A percentile compares a stretch with the other conserved stretches of the same genome.
Evolutionary conservation across 2,329 filamentous ascomycete species (phyloP).

Genomic region (Colletotrichum sp.): DNA sequence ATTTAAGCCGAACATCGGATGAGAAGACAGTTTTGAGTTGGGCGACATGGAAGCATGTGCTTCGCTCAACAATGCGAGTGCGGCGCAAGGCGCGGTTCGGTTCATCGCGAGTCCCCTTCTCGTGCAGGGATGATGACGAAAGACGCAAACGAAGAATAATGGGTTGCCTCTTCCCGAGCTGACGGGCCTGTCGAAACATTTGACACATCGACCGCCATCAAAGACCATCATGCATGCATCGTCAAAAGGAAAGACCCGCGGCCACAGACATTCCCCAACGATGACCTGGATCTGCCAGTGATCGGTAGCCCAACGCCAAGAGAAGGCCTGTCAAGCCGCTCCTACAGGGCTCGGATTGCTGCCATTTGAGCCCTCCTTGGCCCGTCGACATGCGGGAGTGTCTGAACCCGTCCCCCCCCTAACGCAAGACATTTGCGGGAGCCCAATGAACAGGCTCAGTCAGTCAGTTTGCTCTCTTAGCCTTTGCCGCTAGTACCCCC

Average conservation of each 20-base stretch:
- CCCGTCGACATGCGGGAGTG: not conserved
- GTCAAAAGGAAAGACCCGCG: not conserved
- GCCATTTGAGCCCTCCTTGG: not conserved
- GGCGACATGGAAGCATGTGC: not conserved
- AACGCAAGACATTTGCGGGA: not conserved
- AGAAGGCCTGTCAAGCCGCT: not conserved
- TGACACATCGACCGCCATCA: not conserved
- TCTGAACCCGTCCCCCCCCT: not conserved
- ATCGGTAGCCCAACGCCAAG: not conserved
- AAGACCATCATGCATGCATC: not conserved
- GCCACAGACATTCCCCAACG: not conserved
- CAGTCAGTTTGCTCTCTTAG: not conserved
- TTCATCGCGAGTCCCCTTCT: not conserved
- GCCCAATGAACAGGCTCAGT: not conserved
- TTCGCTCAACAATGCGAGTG: not conserved
- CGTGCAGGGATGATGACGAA: not conserved
- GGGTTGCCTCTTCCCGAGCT: not conserved
- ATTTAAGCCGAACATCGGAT: slow-evolving; percentile 14
- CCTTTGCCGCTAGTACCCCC: not conserved
- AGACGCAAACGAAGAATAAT: not conserved
- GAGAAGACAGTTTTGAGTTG: not conserved
- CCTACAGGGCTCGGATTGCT: not conserved
- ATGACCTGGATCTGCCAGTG: not conserved
- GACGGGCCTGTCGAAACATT: not conserved
- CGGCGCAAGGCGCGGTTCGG: not conserved